Evolutionary conservation across 169 alveolate genomes (phyloP), one percentile per base, ranked within the genome.

Genomic region (Perkinsus chesapeaki): DNA sequence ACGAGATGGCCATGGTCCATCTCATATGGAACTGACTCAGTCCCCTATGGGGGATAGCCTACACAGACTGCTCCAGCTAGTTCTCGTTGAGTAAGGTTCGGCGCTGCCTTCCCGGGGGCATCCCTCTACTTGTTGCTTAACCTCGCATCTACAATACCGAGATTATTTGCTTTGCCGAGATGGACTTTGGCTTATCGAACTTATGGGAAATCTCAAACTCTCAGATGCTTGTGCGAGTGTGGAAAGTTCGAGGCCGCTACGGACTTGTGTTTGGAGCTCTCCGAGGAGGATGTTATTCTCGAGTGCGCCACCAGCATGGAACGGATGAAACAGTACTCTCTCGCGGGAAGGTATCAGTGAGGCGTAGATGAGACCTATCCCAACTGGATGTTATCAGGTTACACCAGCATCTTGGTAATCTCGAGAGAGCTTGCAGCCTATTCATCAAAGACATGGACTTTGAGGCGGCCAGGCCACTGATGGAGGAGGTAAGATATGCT

Each of bases 391-490:
- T 27, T 60, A n/a, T 60, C 31, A 60, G 82, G 31, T 12, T 60
- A 16, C 82, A 60, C 27, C 36, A 60, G 82, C 82, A 34, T 16
- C 31, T 60, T 7, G 82, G 82, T 60, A 60, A 60, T 60, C 36
- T 60, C 37, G 82, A 60, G 23, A 1, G 82, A 16, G 82, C 82
- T 0, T 60, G 82, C 27, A 23, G 82, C 1, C 82, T 60, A 0
- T 60, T 20, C 31, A 60, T 60, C 27, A 48, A 91, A 93, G 95
- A 94, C 72, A 39, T 92, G 91, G 91, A 94, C 94, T 94, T 94
- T 38, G 95, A 94, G 38, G 93, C 93, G 0, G 95, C 95, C 0
- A 92, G 48, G 38, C 94, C 94, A 0, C 90, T 93, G 91, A 93
- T 93, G 94, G 39, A 39, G 48, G 36, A 23, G 82, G 82, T 37